Conservation (phyloP, 345 rosid genomes). For the Citropsis articulata region DNA sequence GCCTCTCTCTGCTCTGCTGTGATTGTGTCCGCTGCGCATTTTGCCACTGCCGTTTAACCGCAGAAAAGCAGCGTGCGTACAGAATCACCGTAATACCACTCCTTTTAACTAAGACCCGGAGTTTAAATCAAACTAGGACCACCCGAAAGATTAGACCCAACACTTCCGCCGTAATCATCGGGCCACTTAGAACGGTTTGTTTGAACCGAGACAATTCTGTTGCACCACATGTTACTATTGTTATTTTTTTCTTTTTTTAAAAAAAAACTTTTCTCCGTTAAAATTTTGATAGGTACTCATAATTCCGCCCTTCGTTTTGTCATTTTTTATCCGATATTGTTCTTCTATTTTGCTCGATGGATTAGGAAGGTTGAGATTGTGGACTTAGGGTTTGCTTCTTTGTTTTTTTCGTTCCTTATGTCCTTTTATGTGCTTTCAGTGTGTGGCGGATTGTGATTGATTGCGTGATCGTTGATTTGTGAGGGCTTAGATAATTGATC, state of each 20-base stretch:
- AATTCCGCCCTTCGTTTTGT: neutral
- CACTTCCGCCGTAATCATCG: slow-evolving; percentile 25
- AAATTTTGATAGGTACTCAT: neutral
- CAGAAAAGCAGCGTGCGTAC: slow-evolving; percentile 21
- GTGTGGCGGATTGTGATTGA: neutral
- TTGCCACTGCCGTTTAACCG: neutral
- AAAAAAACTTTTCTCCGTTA: neutral
- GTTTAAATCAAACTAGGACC: slow-evolving; percentile 12
- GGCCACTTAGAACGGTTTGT: neutral
- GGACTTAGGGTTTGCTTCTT: slow-evolving; percentile 12
- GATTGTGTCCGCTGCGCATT: slow-evolving; percentile 18
- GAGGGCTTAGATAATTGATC: slow-evolving; percentile 15
- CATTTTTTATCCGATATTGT: neutral
- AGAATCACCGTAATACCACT: slow-evolving; percentile 9
- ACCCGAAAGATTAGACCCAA: slow-evolving; percentile 15
- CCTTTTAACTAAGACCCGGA: neutral
- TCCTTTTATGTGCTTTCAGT: neutral
- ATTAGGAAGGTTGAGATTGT: neutral
- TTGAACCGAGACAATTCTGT: slow-evolving; percentile 22
- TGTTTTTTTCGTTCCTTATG: neutral
- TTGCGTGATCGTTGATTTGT: slow-evolving; percentile 7
- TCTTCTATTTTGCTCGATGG: neutral
- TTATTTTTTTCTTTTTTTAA: slow-evolving; percentile 14
- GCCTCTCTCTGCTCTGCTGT: slow-evolving; percentile 19
- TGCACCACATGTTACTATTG: slow-evolving; percentile 31